Evolutionary conservation across 2,329 filamentous ascomycete species (phyloP).

Genomic region (Trichoderma koningii): DNA sequence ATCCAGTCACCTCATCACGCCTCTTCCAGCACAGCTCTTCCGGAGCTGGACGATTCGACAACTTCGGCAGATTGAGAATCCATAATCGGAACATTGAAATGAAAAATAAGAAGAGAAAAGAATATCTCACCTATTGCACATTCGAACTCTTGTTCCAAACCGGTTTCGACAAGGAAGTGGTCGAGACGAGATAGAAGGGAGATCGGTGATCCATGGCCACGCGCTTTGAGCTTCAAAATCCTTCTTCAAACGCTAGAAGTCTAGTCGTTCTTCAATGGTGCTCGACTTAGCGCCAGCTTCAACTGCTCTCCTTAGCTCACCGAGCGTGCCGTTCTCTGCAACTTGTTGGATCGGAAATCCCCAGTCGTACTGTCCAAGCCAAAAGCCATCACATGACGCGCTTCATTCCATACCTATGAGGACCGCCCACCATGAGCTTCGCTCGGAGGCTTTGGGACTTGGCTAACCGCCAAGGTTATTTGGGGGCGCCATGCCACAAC

Average conservation of each 20-base stretch:
- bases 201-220: too few relatives aligned
- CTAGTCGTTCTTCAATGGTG: background rate
- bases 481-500: slow-evolving; percentile 22
- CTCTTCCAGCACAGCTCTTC: slow-evolving; percentile 5
- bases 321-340: background rate
- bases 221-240: background rate
- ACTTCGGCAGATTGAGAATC: background rate
- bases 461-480: slow-evolving; percentile 17
- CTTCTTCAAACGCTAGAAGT: too few relatives aligned
- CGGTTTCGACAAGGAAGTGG: background rate
- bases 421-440: slow-evolving; percentile 15
- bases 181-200: background rate
- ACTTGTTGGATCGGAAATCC: background rate
- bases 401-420: background rate
- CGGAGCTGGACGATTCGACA: background rate
- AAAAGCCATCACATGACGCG: slow-evolving; percentile 6
- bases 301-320: background rate
- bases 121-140: background rate
- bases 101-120: too few relatives aligned
- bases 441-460: background rate
- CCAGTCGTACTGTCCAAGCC: background rate
- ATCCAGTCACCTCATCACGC: background rate
- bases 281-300: background rate
- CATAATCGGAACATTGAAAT: too few relatives aligned
- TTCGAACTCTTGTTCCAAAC: too few relatives aligned